phyloP scores from a whole-genome alignment of 768 basidiomycete species.

The Amanita subjunquillea region DNA sequence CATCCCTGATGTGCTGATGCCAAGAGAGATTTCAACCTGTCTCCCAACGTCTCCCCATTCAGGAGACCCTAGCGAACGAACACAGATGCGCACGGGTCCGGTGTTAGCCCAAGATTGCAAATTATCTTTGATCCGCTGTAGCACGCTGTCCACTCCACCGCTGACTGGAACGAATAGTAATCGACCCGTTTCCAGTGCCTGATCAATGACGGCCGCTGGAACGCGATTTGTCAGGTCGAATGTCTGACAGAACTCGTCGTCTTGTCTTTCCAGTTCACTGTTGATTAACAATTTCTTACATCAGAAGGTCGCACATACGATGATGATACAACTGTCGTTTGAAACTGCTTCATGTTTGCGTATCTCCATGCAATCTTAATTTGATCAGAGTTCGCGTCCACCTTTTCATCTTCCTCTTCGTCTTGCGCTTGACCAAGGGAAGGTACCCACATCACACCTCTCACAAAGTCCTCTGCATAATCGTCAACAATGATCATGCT shows the following conservation, averaged over 20 bases:
- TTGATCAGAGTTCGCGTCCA: constrained; percentile 22
- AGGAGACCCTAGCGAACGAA: constrained; percentile 51
- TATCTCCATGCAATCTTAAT: constrained; percentile 99
- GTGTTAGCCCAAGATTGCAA: constrained; percentile 16
- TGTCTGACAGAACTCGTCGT: constrained; percentile 51
- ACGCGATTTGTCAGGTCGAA: constrained; percentile 68
- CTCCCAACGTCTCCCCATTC: constrained; percentile 57
- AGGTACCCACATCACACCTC: constrained; percentile 77
- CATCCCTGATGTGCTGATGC: neutral
- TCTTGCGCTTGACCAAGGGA: constrained; percentile 19
- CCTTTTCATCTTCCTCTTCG: constrained; percentile 22
- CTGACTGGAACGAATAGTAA: constrained; percentile 22
- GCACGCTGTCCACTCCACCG: constrained; percentile 9
- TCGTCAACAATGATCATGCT: constrained; percentile 56
- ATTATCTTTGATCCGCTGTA: constrained; percentile 18
- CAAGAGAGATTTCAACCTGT: constrained; percentile 31
- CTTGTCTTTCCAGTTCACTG: constrained; percentile 24
- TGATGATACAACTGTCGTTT: constrained; percentile 61
- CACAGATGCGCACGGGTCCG: constrained; percentile 45
- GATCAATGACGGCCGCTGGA: constrained; percentile 37
- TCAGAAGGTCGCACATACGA: constrained; percentile 31
- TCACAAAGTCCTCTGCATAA: constrained; percentile 44
- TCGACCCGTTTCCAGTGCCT: constrained; percentile 26
- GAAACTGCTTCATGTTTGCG: constrained; percentile 85
- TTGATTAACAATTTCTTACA: neutral